A percentile compares a stretch with the other conserved stretches of the same genome.
Conservation (phyloP, 345 rosid species). For the Dipteronia sinensis region DNA sequence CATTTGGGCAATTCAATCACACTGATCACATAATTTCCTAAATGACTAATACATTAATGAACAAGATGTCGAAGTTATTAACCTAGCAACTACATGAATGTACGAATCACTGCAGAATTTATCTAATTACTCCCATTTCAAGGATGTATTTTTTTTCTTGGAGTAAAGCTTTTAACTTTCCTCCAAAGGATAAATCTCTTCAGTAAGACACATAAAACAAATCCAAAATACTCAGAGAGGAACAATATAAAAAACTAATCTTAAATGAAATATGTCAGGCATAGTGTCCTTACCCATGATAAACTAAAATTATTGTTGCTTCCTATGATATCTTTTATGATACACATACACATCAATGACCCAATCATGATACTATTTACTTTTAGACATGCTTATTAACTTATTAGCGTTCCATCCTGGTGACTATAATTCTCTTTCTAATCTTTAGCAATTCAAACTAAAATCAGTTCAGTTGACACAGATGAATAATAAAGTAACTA, state of each 20-base stretch:
- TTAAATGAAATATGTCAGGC: too few species aligned
- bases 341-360: background rate
- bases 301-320: too few species aligned
- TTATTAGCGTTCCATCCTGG: background rate
- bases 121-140: background rate
- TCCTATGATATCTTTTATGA: background rate
- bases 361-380: background rate
- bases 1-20: background rate
- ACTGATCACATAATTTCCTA: background rate
- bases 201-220: too few species aligned
- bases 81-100: background rate
- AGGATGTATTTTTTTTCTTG: background rate
- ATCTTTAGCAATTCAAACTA: background rate
- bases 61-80: background rate
- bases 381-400: background rate
- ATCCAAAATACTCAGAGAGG: background rate
- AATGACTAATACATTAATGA: background rate
- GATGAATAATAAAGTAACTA: background rate
- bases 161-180: background rate
- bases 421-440: background rate
- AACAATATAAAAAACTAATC: background rate
- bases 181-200: background rate
- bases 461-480: background rate
- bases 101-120: background rate
- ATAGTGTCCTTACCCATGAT: too few species aligned